Evolutionary conservation across 1,284 basidiomycete genomes (phyloP), one percentile per base, ranked within the genome.

Genomic region (Entoloma clypeatum): DNA sequence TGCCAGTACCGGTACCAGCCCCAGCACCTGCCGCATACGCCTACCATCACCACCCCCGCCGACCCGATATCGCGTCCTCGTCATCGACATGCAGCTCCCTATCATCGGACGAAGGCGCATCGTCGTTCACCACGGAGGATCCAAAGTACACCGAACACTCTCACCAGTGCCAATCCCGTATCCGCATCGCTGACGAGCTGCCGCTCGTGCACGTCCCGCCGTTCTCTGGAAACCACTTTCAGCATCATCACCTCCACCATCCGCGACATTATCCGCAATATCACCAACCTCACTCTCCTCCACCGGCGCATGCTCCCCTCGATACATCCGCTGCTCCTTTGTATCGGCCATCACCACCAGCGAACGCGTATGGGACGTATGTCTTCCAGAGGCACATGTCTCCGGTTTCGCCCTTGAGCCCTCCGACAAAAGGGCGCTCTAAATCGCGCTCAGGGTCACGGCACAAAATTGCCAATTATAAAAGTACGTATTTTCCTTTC

Each of bases 401-500:
- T 6, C 47, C 46, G n/a, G n/a, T n/a, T n/a, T n/a, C n/a, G n/a
- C n/a, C n/a, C n/a, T n/a, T n/a, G 13, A 36, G 13, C 22, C 25
- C 31, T n/a, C 14, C 37, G 7, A 31, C 22, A 5, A 43, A 36
- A 41, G 42, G 51, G n/a, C 53, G 57, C 18, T 37, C 44, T 14
- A 43, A 48, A 30, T 47, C 55, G 23, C 57, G 57, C 41, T 44
- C 54, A 14, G 48, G 50, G 23, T 52, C 53, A 25, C 61, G 61
- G 39, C 58, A 62, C 37, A 69, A 65, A 41, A 42, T 56, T n/a
- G 37, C 58, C 22, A 68, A 61, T 30, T 72, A 67, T 45, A 69
- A 67, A 43, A 70, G 69, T 75, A 51, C 33, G 67, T 57, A 35
- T 16, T 21, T 19, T n/a, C n/a, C n/a, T n/a, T n/a, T n/a, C n/a